Evolutionary conservation across 106 monocot genomes (phyloP).

Genomic region (Apostasia ramifera): DNA sequence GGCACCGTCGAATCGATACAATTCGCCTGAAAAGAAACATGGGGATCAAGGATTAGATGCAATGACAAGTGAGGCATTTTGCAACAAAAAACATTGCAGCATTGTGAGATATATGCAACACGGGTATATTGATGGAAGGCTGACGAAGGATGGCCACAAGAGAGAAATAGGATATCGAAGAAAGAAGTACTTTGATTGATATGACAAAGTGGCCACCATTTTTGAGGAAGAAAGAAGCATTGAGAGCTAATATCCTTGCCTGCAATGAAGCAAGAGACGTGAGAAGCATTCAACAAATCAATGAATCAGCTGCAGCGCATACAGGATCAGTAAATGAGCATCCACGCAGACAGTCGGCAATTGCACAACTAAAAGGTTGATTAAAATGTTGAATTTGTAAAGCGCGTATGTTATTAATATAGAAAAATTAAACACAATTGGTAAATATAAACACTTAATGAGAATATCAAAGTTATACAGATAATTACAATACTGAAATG

Average conservation of each 20-base stretch:
- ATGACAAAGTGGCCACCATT: slow-evolving; percentile 91
- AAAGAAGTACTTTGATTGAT: slow-evolving; percentile 69
- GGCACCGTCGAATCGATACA: slow-evolving; percentile 94
- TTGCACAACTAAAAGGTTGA: too few relatives aligned
- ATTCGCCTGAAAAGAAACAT: slow-evolving; percentile 45
- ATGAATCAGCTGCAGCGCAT: too few relatives aligned
- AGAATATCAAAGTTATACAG: too few relatives aligned
- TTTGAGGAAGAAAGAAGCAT: slow-evolving; percentile 86
- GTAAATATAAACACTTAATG: too few relatives aligned
- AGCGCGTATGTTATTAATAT: too few relatives aligned
- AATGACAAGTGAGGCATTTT: too few relatives aligned
- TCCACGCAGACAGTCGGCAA: too few relatives aligned
- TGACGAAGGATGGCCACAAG: neutral
- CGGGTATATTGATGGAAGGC: neutral
- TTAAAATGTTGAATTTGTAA: too few relatives aligned
- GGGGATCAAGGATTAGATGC: neutral
- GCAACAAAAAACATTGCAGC: neutral
- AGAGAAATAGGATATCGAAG: neutral
- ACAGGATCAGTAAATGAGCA: too few relatives aligned
- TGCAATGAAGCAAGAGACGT: slow-evolving; percentile 10
- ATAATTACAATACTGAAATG: too few relatives aligned
- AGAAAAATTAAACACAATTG: too few relatives aligned
- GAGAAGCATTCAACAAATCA: neutral
- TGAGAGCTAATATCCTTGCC: slow-evolving; percentile 88
- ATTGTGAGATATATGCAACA: neutral